These are phyloP conservation scores for Oryza meyeriana DNA, from an alignment of 176 grass and related monocot species.

Conservation along the genomic window DNA sequence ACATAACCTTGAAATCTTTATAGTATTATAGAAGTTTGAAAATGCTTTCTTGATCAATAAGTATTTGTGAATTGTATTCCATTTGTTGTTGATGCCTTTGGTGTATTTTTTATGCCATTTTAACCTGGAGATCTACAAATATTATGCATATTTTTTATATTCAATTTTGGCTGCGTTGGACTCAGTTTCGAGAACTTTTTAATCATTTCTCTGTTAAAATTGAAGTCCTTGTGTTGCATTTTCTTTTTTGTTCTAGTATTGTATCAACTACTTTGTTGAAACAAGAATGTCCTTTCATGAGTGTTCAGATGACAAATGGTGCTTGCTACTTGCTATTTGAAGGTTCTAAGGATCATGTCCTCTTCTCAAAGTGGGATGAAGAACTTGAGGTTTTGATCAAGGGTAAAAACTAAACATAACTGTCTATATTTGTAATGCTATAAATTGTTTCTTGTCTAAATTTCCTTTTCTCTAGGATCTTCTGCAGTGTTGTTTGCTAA, in stretches of 20 bases:
- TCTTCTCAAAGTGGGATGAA: slow-evolving; percentile 38
- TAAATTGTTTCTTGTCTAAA: slow-evolving; percentile 3
- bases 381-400: slow-evolving; percentile 47
- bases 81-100: neutral
- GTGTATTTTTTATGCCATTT: slow-evolving; percentile 1
- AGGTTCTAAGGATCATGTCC: slow-evolving; percentile 47
- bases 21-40: slow-evolving; percentile 6
- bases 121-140: neutral
- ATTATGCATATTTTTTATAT: neutral
- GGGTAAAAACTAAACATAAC: slow-evolving; percentile 37
- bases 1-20: slow-evolving; percentile 11
- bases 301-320: slow-evolving; percentile 68
- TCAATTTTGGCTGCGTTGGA: slow-evolving; percentile 1
- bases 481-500: neutral
- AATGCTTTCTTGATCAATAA: neutral
- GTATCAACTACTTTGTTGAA: slow-evolving; percentile 35
- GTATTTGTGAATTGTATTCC: neutral
- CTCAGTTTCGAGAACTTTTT: neutral
- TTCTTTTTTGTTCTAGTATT: slow-evolving; percentile 16
- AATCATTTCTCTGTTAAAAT: neutral
- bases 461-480: neutral
- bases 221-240: slow-evolving; percentile 7
- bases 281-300: slow-evolving; percentile 42
- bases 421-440: neutral
- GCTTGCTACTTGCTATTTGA: slow-evolving; percentile 67